Conservation (phyloP, 305 asterid genomes). For the Plantago rigida region DNA sequence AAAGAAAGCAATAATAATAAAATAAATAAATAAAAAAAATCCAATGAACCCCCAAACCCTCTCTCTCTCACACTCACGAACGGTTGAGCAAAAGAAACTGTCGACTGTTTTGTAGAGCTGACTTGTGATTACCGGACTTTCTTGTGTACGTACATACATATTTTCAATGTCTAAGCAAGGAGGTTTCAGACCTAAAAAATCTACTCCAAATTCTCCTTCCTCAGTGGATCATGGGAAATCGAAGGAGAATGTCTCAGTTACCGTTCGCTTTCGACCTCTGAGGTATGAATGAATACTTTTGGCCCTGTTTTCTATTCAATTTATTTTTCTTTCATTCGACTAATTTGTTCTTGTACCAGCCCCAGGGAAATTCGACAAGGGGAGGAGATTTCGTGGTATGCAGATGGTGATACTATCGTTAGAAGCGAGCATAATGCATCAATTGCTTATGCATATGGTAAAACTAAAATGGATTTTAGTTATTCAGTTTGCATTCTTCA, state of each 20-base stretch:
- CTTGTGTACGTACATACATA: no score
- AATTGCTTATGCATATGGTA: slow-evolving; percentile 95
- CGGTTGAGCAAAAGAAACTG: neutral
- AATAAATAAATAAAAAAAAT: no score
- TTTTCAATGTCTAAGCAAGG: slow-evolving; percentile 66
- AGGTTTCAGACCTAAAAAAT: slow-evolving; percentile 47
- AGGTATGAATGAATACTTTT: slow-evolving; percentile 35
- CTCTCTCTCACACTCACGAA: neutral
- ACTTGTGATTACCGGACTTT: neutral
- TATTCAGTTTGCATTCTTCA: no score
- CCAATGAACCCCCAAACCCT: neutral
- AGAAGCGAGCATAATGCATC: slow-evolving; percentile 86
- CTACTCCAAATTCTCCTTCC: slow-evolving; percentile 52
- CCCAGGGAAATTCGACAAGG: slow-evolving; percentile 95
- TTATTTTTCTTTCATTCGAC: neutral
- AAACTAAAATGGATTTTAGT: slow-evolving; percentile 10
- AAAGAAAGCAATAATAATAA: no score
- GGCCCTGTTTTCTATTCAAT: slow-evolving; percentile 15
- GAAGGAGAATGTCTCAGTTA: slow-evolving; percentile 85
- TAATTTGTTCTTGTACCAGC: slow-evolving; percentile 36
- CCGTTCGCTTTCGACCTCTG: slow-evolving; percentile 96
- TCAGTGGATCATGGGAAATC: slow-evolving; percentile 62
- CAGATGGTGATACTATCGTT: slow-evolving; percentile 94
- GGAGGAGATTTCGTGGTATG: slow-evolving; percentile 98
- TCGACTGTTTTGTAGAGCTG: neutral